These are phyloP conservation scores for Stephania cephalantha DNA, from an alignment of 164 flowering plant genomes.

Conservation along the genomic window DNA sequence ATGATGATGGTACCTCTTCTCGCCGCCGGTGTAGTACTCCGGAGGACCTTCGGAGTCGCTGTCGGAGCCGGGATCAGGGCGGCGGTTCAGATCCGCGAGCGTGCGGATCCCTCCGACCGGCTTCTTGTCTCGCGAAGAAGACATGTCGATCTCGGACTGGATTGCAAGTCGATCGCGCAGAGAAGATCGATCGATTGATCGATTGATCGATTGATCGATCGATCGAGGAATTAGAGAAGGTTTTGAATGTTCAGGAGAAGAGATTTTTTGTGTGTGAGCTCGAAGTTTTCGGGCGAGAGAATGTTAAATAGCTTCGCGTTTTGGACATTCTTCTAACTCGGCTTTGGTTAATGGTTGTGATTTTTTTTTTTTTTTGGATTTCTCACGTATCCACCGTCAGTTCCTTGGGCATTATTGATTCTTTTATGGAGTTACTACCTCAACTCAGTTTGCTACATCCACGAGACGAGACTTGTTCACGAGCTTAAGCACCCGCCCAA, in stretches of 20 bases:
- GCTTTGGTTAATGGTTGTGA: too few species aligned
- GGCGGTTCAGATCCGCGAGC: conserved; percentile 72
- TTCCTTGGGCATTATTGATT: too few species aligned
- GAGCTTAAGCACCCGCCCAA: too few species aligned
- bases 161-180: too few species aligned
- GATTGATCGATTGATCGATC: background rate
- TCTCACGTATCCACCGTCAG: too few species aligned
- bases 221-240: background rate
- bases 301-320: too few species aligned
- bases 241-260: background rate
- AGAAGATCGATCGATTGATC: background rate
- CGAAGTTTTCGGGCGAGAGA: too few species aligned
- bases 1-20: conserved; percentile 51
- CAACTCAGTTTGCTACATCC: too few species aligned
- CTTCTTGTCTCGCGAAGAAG: conserved; percentile 52
- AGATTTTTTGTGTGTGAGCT: background rate
- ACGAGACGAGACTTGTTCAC: too few species aligned
- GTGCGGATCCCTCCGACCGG: conserved; percentile 63
- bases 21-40: conserved; percentile 92
- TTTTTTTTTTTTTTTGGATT: too few species aligned
- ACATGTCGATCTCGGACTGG: conserved; percentile 25
- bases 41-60: conserved; percentile 73
- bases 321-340: too few species aligned
- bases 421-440: too few species aligned
- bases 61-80: conserved; percentile 52